Conservation (phyloP, 2,329 filamentous ascomycete species). For the Ascochyta pisi region DNA sequence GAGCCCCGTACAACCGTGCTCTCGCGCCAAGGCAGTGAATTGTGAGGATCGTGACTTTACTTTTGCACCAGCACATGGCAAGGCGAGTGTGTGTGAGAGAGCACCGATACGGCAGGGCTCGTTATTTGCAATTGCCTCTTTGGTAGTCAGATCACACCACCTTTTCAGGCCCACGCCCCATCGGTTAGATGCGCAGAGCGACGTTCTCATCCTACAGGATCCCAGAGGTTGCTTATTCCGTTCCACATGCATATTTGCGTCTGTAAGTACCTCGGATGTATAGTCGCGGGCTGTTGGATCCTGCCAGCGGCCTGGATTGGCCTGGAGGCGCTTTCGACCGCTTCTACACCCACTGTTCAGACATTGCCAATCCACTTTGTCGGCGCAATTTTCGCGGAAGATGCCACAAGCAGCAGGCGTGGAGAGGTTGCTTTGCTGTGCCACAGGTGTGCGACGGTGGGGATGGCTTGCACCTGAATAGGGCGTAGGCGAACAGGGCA, state of each 20-base stretch:
- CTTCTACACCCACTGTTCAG: slow-evolving; percentile 9
- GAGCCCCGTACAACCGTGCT: neutral
- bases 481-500: slow-evolving; percentile 15
- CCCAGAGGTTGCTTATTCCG: slow-evolving; percentile 6
- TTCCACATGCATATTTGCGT: slow-evolving; percentile 10
- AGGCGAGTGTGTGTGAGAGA: slow-evolving; percentile 1
- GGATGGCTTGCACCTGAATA: slow-evolving; percentile 12
- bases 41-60: neutral
- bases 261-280: slow-evolving; percentile 11
- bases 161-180: slow-evolving; percentile 6
- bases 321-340: slow-evolving; percentile 4
- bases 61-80: neutral
- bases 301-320: slow-evolving; percentile 9
- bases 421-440: slow-evolving; percentile 27
- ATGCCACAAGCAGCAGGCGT: slow-evolving; percentile 6
- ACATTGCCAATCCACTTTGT: slow-evolving; percentile 7
- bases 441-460: slow-evolving; percentile 22
- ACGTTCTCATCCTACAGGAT: slow-evolving; percentile 14
- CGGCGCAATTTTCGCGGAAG: slow-evolving; percentile 5
- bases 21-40: neutral
- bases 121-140: slow-evolving; percentile 6
- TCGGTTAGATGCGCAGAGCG: slow-evolving; percentile 3
- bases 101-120: slow-evolving; percentile 4
- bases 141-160: slow-evolving; percentile 7
- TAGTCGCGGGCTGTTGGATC: slow-evolving; percentile 5